Evolutionary conservation across 1,284 basidiomycete genomes (phyloP).

Genomic region (Ustilago xerochloae): DNA sequence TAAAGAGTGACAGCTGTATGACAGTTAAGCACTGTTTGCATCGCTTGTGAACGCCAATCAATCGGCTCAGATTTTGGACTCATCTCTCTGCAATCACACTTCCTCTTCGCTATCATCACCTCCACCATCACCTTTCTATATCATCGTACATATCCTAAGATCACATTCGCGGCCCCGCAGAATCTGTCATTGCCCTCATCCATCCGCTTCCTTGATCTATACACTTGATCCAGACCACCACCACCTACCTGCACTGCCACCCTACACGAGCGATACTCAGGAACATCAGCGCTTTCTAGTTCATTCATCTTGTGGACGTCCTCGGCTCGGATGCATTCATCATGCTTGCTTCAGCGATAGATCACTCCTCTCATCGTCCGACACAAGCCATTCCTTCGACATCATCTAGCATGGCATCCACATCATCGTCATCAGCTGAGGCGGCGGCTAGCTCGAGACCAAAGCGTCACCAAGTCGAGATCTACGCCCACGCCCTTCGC

Average conservation of each 20-base stretch:
- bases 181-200: not conserved
- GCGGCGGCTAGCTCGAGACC: not conserved
- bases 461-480: slow-evolving; percentile 37
- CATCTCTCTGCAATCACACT: not conserved
- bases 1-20: not conserved
- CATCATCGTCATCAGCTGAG: not conserved
- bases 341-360: slow-evolving; percentile 11
- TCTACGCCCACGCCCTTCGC: slow-evolving; percentile 47
- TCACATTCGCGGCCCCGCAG: slow-evolving; percentile 2
- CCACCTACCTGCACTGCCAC: not conserved
- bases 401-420: slow-evolving; percentile 1
- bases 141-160: not conserved
- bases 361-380: not conserved
- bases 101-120: slow-evolving; percentile 33
- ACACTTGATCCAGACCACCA: not conserved
- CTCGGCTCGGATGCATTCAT: not conserved
- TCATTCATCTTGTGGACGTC: not conserved
- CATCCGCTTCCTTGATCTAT: too few species aligned
- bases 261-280: too few species aligned
- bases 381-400: not conserved
- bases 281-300: too few species aligned
- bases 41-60: slow-evolving; percentile 7
- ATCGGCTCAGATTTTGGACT: slow-evolving; percentile 1
- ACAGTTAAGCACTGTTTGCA: not conserved
- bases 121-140: slow-evolving; percentile 20